Evolutionary conservation across 257 asterid genomes (phyloP), one percentile per base, ranked within the genome.

Genomic region (Cinchona pubescens): DNA sequence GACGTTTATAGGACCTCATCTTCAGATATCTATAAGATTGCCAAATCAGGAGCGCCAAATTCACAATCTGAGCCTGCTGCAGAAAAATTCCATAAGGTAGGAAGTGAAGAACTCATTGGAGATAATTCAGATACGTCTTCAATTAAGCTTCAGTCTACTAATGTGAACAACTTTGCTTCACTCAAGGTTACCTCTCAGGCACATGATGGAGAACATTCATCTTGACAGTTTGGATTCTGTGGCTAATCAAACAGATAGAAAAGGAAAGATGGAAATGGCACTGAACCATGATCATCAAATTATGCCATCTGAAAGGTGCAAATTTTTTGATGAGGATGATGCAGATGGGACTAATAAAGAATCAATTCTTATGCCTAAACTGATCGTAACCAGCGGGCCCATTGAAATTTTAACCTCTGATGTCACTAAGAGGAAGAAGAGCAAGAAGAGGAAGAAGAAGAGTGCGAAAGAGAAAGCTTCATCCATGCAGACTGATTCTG

Each of bases 381-480:
- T 34, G 35, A 10, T 30, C n/a, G 77, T 48, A 25, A 25, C 55
- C 18, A n/a, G 42, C 40, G 63, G 64, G 71, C 78, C 51, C 30
- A 40, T 13, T 42, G 81, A 59, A 69, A 53, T 12, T 40, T 29
- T 34, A 46, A 38, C 35, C 40, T 67, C 70, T 69, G 58, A 73
- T 51, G 66, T 62, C 40, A 55, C 60, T 30, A 69, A 40, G 72
- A 78, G 60, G 35, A 82, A 79, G 75, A 55, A 69, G 30, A 82
- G n/a, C n/a, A n/a, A 72, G 71, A 76, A 27, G 69, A 71, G 70
- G 69, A 82, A 40, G 45, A 40, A 72, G 71, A 76, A 27, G 69
- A 72, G 73, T 64, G 34, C 75, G 69, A 82, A 71, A 85, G 72
- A 74, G 72, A 75, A 67, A 16, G 56, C 78, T 49, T 62, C 64